Evolutionary conservation across 2,329 filamentous ascomycete species (phyloP), one percentile per base, ranked within the genome.

Genomic region (Alternaria arborescens): DNA sequence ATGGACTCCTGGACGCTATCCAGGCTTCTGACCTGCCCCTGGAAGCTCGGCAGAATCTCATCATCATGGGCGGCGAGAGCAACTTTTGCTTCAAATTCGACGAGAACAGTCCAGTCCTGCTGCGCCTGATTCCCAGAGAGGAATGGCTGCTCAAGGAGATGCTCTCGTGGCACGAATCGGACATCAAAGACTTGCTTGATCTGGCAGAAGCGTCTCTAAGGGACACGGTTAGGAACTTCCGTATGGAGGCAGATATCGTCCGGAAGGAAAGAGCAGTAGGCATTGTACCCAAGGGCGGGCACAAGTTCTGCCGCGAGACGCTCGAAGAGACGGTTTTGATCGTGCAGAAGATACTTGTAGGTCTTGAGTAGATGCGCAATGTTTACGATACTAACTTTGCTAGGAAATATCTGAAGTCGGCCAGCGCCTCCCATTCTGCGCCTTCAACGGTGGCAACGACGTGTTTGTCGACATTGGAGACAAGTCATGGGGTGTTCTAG

Each of bases 381-480:
- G 26, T n/a, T 34, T 3, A 30, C 30, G 40, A 16, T 64, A 52
- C 66, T 71, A 34, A 69, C 59, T 55, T 3, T 11, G 10, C 11
- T 57, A 81, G 79, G 94, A 98, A 79, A 87, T 94, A 70, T 92
- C 89, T 41, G 82, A 86, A 1, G 90, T 90, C 30, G 91, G 90
- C 1, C 79, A 82, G 42, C 78, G 85, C 66, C 71, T 99, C 32
- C 95, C 95, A 0, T 99, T 98, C 75, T 99, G 95, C 76, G 95
- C 95, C 22, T 99, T 99, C 83, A 99, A 99, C 78, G 95, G 85
- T 55, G 95, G 95, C 11, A 94, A 95, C 64, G 95, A 99, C 77
- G 93, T 98, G 42, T 99, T 99, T 79, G 94, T 99, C 55, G 95
- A 99, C 77, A 97, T 99, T 73, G 95, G 95, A 57, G 95, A 99